Base-by-base conservation (phyloP, 768 basidiomycete species). In the Thelephora ganbajun region DNA sequence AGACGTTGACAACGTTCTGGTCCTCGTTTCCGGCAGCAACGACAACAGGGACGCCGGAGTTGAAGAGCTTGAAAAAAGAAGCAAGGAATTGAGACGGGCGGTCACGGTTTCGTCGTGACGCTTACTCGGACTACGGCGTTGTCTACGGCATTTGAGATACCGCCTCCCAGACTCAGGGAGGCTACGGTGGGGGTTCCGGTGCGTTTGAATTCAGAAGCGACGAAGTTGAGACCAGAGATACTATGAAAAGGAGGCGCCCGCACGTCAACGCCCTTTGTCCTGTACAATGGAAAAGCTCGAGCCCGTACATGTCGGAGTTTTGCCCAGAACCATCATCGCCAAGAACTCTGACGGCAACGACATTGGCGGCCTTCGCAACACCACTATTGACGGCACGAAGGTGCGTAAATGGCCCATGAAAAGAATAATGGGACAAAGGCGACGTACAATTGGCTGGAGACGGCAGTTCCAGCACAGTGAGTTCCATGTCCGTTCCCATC, bases 401-500 rank as follows among this genome's bases (percentile, higher is more conserved):
- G 22, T 7, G 11, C 9, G 2, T 41, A 16, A 41, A 9, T 41
- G 4, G 9, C 7, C 16, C 9, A 14, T 11, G 14, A 41, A 22
- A 4, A 41, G 22, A 9, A 41, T 41, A 9, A 7, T 41, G 87
- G 89, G 53, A 72, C 73, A 77, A 93, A 93, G 43, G 90, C 88
- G 39, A 94, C 88, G 65, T 90, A 91, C 56, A 86, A 94, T 63
- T 79, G 83, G 54, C 67, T 65, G 6, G 83, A 86, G 22, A 78
- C 91, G 54, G 93, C 88, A 19, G 89, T 94, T 47, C 88, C 88
- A 44, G 88, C 88, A 53, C 85, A 88, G 61, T 89, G 87, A 23
- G 81, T 71, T 30, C 90, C 91, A 56, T 94, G 91, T 51, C 91
- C 91, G 61, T 92, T 92, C 44, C 78, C 85, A 55, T 93, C 91